These are phyloP conservation scores for Lichtheimia ramosa DNA, from an alignment of 371 early-diverging fungal species.

Conservation along the genomic window DNA sequence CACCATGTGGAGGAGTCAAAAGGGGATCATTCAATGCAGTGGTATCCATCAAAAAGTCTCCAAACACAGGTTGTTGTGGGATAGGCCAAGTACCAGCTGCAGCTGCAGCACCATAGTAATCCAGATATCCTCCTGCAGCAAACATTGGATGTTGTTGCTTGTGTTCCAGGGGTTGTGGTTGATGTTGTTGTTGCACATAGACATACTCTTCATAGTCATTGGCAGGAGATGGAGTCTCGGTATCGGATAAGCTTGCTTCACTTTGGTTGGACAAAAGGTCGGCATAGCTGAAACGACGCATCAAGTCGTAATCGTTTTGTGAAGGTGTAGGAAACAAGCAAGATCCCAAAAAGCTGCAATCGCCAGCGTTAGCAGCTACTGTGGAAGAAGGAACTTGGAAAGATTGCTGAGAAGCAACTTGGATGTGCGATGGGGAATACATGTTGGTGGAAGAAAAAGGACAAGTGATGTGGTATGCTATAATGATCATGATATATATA, in stretches of 20 bases:
- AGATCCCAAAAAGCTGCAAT: conserved; percentile 9
- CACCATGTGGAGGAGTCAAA: conserved; percentile 5
- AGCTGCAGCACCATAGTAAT: not conserved
- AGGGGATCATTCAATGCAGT: conserved; percentile 18
- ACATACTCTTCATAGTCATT: conserved; percentile 33
- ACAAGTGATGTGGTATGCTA: not conserved
- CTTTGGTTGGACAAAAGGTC: conserved; percentile 34
- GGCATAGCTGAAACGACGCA: conserved; percentile 37
- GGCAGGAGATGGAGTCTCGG: conserved; percentile 34
- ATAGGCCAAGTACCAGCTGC: not conserved
- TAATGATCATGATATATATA: too few species aligned
- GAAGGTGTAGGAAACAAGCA: conserved; percentile 5
- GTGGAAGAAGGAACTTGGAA: not conserved
- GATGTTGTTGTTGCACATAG: conserved; percentile 20
- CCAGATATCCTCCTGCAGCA: not conserved
- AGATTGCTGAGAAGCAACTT: conserved; percentile 14
- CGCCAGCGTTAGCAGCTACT: conserved; percentile 9
- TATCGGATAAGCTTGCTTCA: conserved; percentile 35
- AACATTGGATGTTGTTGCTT: conserved; percentile 5
- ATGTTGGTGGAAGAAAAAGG: conserved; percentile 5
- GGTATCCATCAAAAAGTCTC: not conserved
- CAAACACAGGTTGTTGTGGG: not conserved
- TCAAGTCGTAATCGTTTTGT: conserved; percentile 14
- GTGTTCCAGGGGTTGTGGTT: conserved; percentile 16
- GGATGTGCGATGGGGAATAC: conserved; percentile 16